Evolutionary conservation across 2,329 filamentous ascomycete species (phyloP), one percentile per base, ranked within the genome.

Genomic region (Conoideocrella luteorostrata): DNA sequence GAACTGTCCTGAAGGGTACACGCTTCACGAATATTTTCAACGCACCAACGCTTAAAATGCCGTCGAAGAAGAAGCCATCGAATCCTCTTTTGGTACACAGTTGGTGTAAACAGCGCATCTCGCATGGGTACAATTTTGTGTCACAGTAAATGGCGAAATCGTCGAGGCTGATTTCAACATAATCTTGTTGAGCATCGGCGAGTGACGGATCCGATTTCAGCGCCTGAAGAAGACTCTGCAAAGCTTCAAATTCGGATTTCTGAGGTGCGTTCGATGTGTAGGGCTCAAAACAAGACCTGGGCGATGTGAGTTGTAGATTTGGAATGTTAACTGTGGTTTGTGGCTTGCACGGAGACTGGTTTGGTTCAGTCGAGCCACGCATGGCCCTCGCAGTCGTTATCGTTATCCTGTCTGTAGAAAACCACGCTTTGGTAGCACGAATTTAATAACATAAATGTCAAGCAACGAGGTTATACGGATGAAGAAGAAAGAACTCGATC

Each of bases 141-240:
- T 71, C 55, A 20, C 69, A 59, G 52, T 84, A 86, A 2, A 84
- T 63, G 3, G 68, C 67, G 53, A 86, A 86, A 2, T 77, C 58
- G 9, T 79, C 64, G 0, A 86, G 61, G 4, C 73, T 62, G 11
- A 82, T 67, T 39, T 80, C 75, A 6, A 67, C 46, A 17, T 64
- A 70, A 3, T 58, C 39, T 4, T 10, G 32, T 18, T 17, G 2
- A n/a, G 37, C 10, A 21, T 26, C 30, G 22, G 20, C 23, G 22
- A 17, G 36, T n/a, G 7, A 20, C n/a, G n/a, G n/a, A n/a, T n/a
- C 11, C 13, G 36, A n/a, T 21, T 33, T 3, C 5, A 28, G 4
- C 15, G 17, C 15, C 20, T 15, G 18, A 15, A 4, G 34, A 39
- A 46, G 7, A 13, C 33, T 24, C 59, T 54, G 7, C 17, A 43